Conservation (phyloP, 306 rosid genomes). For the Vigna mungo region DNA sequence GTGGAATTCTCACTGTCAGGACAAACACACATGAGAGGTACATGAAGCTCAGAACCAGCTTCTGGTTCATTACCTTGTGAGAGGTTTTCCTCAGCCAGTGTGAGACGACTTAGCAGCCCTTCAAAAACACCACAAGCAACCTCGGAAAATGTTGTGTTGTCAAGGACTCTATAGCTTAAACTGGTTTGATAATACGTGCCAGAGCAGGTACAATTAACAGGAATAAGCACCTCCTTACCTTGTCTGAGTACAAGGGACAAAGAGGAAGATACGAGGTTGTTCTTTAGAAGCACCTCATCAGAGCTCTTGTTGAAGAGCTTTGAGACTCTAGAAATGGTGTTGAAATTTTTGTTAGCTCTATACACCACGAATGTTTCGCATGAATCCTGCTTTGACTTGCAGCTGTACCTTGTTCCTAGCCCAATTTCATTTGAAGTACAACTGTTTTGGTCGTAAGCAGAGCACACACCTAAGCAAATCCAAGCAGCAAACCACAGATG, state of each 20-base stretch:
- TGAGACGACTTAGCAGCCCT: conserved; percentile 59
- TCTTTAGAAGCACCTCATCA: conserved; percentile 44
- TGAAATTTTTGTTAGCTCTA: conserved; percentile 57
- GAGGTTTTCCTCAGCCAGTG: conserved; percentile 49
- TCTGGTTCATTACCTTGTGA: conserved; percentile 29
- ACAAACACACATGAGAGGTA: conserved; percentile 70
- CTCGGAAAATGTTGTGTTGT: conserved; percentile 43
- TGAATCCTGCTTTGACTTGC: conserved; percentile 53
- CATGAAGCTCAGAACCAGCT: conserved; percentile 50
- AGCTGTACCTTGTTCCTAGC: conserved; percentile 62
- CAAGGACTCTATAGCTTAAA: conserved; percentile 46
- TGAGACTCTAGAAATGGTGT: conserved; percentile 51
- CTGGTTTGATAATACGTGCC: conserved; percentile 52
- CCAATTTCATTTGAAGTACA: conserved; percentile 43
- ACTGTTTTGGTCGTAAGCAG: conserved; percentile 52
- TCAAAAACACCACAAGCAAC: conserved; percentile 67
- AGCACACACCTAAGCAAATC: conserved; percentile 47
- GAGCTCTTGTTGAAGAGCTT: conserved; percentile 45
- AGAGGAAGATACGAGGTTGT: conserved; percentile 51
- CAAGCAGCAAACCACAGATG: conserved; percentile 49
- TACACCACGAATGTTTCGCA: conserved; percentile 67
- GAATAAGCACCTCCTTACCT: conserved; percentile 69
- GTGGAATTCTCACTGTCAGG: conserved; percentile 51
- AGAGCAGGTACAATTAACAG: conserved; percentile 61
- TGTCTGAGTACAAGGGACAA: conserved; percentile 45